Evolutionary conservation across 805 yeast species (phyloP).

Genomic region (Candida dajiaensis): DNA sequence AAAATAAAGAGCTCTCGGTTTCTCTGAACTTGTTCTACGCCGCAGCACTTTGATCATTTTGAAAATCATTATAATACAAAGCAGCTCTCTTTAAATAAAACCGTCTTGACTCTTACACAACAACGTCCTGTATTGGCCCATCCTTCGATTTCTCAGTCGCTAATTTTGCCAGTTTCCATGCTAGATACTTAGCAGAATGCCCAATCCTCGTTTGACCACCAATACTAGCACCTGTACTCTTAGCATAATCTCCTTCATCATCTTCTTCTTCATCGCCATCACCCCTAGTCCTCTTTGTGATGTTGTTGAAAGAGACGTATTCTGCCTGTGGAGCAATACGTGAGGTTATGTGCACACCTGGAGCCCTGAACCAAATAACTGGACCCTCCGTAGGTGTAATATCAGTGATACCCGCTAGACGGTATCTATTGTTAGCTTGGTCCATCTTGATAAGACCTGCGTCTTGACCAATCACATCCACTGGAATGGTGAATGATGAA

Average conservation of each 20-base stretch:
- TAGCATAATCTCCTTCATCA: constrained; percentile 15
- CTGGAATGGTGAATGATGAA: constrained; percentile 30
- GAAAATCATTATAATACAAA: background rate
- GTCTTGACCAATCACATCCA: constrained; percentile 9
- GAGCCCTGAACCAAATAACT: constrained; percentile 62
- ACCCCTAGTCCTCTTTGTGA: constrained; percentile 17
- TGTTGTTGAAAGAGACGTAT: constrained; percentile 11
- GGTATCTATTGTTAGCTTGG: constrained; percentile 24
- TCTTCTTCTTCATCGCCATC: constrained; percentile 18
- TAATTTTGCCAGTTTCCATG: constrained; percentile 38
- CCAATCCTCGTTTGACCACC: constrained; percentile 41
- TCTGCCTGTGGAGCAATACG: constrained; percentile 26
- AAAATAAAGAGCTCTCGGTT: no score
- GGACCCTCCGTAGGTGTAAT: constrained; percentile 29
- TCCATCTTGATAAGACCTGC: constrained; percentile 28
- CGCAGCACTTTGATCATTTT: background rate
- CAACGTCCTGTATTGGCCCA: background rate
- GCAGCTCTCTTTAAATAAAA: background rate
- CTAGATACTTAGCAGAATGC: constrained; percentile 69
- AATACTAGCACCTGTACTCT: constrained; percentile 22
- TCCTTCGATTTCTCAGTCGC: background rate
- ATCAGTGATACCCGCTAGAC: constrained; percentile 16
- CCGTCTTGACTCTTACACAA: background rate
- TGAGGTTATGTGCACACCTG: constrained; percentile 45
- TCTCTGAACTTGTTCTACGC: no score